Conservation (phyloP, 2,329 filamentous ascomycete species). For the Alternaria longipes region DNA sequence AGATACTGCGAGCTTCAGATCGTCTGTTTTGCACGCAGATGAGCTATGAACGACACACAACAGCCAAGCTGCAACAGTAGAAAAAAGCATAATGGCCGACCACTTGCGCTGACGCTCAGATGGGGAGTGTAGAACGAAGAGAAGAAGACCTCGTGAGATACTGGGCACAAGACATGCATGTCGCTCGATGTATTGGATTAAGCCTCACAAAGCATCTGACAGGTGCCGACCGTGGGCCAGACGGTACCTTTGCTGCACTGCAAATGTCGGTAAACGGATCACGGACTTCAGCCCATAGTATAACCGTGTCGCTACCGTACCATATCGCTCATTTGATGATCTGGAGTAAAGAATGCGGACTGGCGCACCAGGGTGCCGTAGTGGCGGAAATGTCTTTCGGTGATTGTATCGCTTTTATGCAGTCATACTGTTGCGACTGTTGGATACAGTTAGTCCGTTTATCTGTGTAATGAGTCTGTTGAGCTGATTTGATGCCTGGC, state of each 20-base stretch:
- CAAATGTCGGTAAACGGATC: background rate
- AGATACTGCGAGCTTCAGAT: conserved; percentile 1
- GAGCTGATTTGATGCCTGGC: background rate
- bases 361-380: background rate
- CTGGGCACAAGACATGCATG: background rate
- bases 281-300: background rate
- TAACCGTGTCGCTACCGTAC: background rate
- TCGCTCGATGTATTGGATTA: background rate
- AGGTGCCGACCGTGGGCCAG: background rate
- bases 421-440: background rate
- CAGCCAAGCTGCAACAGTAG: conserved; percentile 3
- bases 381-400: background rate
- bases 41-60: background rate
- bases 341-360: background rate
- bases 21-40: background rate
- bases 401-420: background rate
- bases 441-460: background rate
- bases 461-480: background rate
- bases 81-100: conserved; percentile 2
- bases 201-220: background rate
- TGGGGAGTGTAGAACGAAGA: background rate
- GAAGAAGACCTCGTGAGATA: background rate
- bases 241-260: background rate
- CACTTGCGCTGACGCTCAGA: background rate
- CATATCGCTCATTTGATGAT: background rate